phyloP scores from a whole-genome alignment of 192 early-diverging fungal species.

The Coemansia sp. region DNA sequence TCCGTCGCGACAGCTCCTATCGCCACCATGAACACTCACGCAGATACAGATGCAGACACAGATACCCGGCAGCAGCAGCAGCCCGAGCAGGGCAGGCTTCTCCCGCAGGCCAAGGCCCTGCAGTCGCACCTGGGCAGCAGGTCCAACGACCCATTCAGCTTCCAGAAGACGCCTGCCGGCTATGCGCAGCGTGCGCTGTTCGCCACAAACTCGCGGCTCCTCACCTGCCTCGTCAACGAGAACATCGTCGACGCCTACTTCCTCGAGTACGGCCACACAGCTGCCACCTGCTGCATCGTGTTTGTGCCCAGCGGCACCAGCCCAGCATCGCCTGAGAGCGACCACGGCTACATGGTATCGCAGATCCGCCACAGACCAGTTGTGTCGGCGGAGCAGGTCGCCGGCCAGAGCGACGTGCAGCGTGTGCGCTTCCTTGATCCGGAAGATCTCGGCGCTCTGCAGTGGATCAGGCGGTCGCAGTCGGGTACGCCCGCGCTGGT shows the following conservation, averaged over 20 bases:
- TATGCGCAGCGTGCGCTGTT: slow-evolving; percentile 39
- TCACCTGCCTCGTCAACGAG: slow-evolving; percentile 58
- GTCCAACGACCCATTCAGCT: slow-evolving; percentile 6
- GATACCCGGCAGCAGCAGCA: not conserved
- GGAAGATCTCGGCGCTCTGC: slow-evolving; percentile 32
- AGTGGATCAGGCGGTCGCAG: slow-evolving; percentile 18
- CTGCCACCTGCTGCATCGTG: slow-evolving; percentile 11
- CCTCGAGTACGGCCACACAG: slow-evolving; percentile 22
- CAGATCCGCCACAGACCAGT: slow-evolving; percentile 24
- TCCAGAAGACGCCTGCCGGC: slow-evolving; percentile 19
- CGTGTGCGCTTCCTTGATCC: slow-evolving; percentile 40
- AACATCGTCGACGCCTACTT: slow-evolving; percentile 48
- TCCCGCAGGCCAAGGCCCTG: slow-evolving; percentile 5
- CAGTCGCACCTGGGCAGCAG: slow-evolving; percentile 9
- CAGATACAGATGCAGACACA: too few relatives aligned
- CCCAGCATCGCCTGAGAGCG: slow-evolving; percentile 14
- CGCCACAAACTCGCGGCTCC: slow-evolving; percentile 56
- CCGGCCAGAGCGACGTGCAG: not conserved
- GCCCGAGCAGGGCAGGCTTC: not conserved
- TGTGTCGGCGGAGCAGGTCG: not conserved
- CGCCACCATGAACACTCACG: too few relatives aligned
- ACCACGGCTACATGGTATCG: slow-evolving; percentile 15
- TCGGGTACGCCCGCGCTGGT: slow-evolving; percentile 1
- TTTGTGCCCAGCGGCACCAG: slow-evolving; percentile 19
- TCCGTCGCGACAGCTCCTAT: too few relatives aligned